Conservation (phyloP, 345 rosid species). For the Schrenkiella parvula region DNA sequence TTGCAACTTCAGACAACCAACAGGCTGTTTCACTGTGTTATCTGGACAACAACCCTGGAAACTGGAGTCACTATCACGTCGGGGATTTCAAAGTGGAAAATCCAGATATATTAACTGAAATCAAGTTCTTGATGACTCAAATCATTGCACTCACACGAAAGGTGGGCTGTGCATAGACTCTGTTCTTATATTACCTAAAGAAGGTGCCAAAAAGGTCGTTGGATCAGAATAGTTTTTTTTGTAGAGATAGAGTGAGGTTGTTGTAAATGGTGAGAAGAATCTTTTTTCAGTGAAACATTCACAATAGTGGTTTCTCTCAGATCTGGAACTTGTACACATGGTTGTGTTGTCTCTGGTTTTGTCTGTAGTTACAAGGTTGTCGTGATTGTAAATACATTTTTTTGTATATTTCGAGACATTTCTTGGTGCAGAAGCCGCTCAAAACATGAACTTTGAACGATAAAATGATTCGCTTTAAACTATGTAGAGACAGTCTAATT, state of each 20-base stretch:
- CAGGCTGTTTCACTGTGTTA: conserved; percentile 46
- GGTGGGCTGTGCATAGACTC: conserved; percentile 86
- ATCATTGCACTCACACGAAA: conserved; percentile 96
- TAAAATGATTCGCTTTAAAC: neutral
- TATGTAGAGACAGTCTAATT: neutral
- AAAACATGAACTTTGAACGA: neutral
- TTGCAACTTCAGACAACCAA: conserved; percentile 73
- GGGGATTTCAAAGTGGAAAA: conserved; percentile 66
- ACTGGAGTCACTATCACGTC: conserved; percentile 65
- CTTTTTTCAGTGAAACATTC: neutral
- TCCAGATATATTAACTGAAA: conserved; percentile 26
- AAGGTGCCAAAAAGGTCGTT: conserved; percentile 32
- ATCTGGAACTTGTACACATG: conserved; percentile 31
- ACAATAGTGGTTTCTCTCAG: neutral
- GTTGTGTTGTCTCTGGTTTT: conserved; percentile 20
- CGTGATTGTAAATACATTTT: conserved; percentile 17
- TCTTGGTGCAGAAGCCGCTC: neutral
- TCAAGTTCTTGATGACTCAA: conserved; percentile 74
- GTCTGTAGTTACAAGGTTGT: conserved; percentile 15
- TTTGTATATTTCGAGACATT: neutral
- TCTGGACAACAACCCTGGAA: conserved; percentile 53
- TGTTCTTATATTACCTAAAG: conserved; percentile 58
- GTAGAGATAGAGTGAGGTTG: conserved; percentile 26
- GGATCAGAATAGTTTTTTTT: conserved; percentile 10
- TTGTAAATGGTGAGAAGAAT: conserved; percentile 23